These are phyloP conservation scores for Rhipidocladum racemiflorum DNA, from an alignment of 176 grass and related monocot genomes.

Conservation along the genomic window DNA sequence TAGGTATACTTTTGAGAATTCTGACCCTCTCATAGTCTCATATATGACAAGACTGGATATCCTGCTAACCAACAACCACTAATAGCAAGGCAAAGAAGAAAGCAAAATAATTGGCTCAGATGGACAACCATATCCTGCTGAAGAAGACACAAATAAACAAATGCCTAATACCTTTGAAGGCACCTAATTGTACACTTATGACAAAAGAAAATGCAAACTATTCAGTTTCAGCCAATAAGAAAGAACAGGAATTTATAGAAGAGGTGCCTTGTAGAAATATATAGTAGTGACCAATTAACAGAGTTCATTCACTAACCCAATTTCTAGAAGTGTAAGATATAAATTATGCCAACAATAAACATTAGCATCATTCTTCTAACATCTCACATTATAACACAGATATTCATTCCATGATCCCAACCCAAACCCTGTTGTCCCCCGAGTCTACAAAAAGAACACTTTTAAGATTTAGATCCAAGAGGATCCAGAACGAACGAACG, in stretches of 20 bases:
- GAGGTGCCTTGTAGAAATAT: background rate
- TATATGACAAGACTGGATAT: slow-evolving; percentile 24
- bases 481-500: slow-evolving; percentile 53
- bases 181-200: background rate
- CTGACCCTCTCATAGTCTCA: background rate
- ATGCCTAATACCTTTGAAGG: background rate
- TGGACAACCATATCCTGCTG: slow-evolving; percentile 3
- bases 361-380: slow-evolving; percentile 41
- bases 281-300: background rate
- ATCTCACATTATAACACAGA: slow-evolving; percentile 31
- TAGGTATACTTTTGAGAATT: background rate
- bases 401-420: background rate
- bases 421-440: slow-evolving; percentile 9
- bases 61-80: slow-evolving; percentile 17
- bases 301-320: slow-evolving; percentile 31
- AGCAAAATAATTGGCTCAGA: slow-evolving; percentile 6
- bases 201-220: background rate
- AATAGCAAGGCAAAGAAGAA: background rate
- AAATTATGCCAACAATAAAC: slow-evolving; percentile 42
- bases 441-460: slow-evolving; percentile 50
- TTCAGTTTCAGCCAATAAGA: background rate
- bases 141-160: slow-evolving; percentile 12
- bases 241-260: background rate
- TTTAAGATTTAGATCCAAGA: slow-evolving; percentile 48
- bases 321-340: slow-evolving; percentile 30